Evolutionary conservation across 1,139 yeast species (phyloP).

Genomic region (Meyerozyma sp.): DNA sequence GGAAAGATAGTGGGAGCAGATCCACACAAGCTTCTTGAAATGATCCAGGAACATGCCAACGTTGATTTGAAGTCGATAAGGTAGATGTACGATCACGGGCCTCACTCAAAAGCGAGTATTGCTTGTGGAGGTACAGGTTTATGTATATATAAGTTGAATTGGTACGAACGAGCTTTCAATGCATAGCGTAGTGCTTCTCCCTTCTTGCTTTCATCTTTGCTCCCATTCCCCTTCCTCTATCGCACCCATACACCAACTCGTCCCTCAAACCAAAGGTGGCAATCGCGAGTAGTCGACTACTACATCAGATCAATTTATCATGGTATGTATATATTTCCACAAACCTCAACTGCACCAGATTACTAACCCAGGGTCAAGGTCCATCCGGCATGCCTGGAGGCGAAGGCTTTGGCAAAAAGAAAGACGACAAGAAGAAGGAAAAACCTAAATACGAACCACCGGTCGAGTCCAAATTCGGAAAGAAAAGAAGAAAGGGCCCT

Average conservation of each 20-base stretch:
- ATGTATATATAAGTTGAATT: too few species aligned
- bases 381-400: conserved; percentile 71
- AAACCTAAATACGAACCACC: conserved; percentile 98
- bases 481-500: conserved; percentile 88
- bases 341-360: background rate
- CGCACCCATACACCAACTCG: background rate
- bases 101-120: too few species aligned
- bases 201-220: background rate
- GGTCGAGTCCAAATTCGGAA: conserved; percentile 88
- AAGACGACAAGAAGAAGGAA: conserved; percentile 73
- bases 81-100: background rate
- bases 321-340: background rate
- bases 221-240: background rate
- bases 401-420: conserved; percentile 54
- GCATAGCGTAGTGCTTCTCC: too few species aligned
- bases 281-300: background rate
- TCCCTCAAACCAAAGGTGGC: background rate
- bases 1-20: conserved; percentile 30
- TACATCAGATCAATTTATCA: background rate
- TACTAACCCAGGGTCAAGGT: conserved; percentile 60
- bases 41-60: conserved; percentile 19
- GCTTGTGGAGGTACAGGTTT: background rate
- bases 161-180: too few species aligned
- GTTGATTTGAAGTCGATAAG: conserved; percentile 10
- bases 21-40: conserved; percentile 21